A percentile compares a stretch with the other conserved stretches of the same genome.
phyloP scores from a whole-genome alignment of 75 land plant genomes.

The Pinus taeda region DNA sequence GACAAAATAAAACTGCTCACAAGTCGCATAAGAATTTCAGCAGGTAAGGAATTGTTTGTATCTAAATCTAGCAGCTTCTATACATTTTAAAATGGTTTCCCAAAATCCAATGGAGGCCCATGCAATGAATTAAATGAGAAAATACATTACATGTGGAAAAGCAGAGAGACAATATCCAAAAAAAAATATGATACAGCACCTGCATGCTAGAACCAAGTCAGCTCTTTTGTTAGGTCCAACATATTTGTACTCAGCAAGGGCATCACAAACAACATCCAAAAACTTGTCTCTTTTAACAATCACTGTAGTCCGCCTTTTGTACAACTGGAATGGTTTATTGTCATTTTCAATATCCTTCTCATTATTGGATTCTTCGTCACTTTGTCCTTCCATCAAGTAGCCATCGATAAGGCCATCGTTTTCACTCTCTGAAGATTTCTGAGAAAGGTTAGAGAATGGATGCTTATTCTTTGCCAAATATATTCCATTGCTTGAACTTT shows the following conservation, averaged over 20 bases:
- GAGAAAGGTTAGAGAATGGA: neutral
- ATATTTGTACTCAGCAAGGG: conserved; percentile 74
- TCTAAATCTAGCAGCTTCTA: too few species aligned
- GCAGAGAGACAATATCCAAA: neutral
- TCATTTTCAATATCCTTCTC: conserved; percentile 2
- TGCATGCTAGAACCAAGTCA: conserved; percentile 83
- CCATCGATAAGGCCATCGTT: neutral
- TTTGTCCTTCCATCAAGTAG: neutral
- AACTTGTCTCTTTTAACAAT: conserved; percentile 37
- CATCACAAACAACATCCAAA: conserved; percentile 82
- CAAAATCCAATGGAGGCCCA: too few species aligned
- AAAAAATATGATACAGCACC: conserved; percentile 15
- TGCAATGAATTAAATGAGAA: too few species aligned
- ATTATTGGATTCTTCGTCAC: neutral
- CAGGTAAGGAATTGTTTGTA: too few species aligned
- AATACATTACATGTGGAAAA: too few species aligned
- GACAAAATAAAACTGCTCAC: too few species aligned
- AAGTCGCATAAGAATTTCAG: too few species aligned
- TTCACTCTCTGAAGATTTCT: conserved; percentile 10
- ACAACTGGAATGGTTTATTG: conserved; percentile 2
- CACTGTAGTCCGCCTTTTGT: conserved; percentile 28
- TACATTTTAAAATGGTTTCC: too few species aligned
- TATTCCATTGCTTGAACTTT: conserved; percentile 18
- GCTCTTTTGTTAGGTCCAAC: conserved; percentile 85
- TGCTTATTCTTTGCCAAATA: neutral